Conservation (phyloP, 176 grass and related monocot genomes). For the Melocanna baccifera region DNA sequence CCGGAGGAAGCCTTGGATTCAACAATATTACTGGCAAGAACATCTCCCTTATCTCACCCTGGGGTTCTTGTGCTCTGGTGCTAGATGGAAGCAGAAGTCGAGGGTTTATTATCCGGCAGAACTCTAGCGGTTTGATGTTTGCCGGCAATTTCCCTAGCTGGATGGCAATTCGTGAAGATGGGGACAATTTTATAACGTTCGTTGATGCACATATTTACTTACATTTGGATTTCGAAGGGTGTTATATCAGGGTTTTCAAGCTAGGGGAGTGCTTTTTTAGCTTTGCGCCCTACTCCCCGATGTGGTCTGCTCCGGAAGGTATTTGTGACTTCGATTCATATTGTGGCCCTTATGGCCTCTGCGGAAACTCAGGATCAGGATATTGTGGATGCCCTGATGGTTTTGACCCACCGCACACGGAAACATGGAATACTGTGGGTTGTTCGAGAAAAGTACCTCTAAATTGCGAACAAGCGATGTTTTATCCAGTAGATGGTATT, state of each 20-base stretch:
- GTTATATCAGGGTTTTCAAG: background rate
- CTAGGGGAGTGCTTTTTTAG: background rate
- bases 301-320: slow-evolving; percentile 17
- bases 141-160: background rate
- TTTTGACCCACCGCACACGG: background rate
- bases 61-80: background rate
- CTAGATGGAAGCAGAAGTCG: background rate
- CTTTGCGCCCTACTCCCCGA: background rate
- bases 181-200: background rate
- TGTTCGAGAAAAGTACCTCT: background rate
- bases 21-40: background rate
- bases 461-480: background rate
- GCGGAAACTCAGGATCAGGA: background rate
- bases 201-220: background rate
- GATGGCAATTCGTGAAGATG: slow-evolving; percentile 10
- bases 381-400: slow-evolving; percentile 10
- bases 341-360: slow-evolving; percentile 24
- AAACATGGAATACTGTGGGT: background rate
- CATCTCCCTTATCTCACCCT: background rate
- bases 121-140: background rate
- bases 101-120: background rate
- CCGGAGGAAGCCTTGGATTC: background rate
- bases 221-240: background rate
- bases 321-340: background rate
- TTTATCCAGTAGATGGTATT: background rate